Base-by-base conservation (phyloP, 2,329 filamentous ascomycete genomes). In the Cordyceps farinosa region DNA sequence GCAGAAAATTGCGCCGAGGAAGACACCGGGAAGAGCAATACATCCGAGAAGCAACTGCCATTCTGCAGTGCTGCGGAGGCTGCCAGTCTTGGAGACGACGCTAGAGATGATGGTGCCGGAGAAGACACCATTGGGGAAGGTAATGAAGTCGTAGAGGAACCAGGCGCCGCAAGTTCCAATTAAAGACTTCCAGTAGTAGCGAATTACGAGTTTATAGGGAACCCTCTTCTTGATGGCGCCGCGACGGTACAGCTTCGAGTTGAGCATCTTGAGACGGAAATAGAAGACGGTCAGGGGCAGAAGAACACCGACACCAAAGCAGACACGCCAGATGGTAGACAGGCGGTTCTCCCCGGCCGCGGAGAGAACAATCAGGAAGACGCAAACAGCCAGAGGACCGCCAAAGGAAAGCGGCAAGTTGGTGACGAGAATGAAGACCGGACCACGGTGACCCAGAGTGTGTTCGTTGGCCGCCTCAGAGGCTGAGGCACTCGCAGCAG, bases 261-360 rank as follows among this genome's bases (percentile, higher is more conserved):
- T 84, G 54, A 82, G 72, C 76, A 81, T 81, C 65, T 76, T 81
- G 47, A 85, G 70, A 15, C 84, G 81, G 65, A 86, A 83, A 70
- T 84, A 84, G 63, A 85, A 83, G 48, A 86, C 77, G 2, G 79
- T 78, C 9, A 86, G 71, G 0, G 84, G 84, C 17, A 83, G 73
- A 48, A 81, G 66, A 44, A 78, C 77, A 29, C 79, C 80, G 50
- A 82, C 78, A 6, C 77, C 80, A 61, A 82, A 80, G 67, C 79
- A 81, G 2, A 81, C 77, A 4, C 79, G 75, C 79, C 80, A 82
- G 8, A 81, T 74, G 1, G 77, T 79, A 52, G 70, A 74, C 69
- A 74, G 74, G 64, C 71, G 74, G 48, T 67, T 69, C 59, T 63
- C 69, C 15, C 71, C 75, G 59, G 70, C 73, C 4, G 75, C 74